A percentile compares a stretch with the other conserved stretches of the same genome.
Conservation (phyloP, 495 filamentous ascomycete species). For the Aspergillus bertholletiae region DNA sequence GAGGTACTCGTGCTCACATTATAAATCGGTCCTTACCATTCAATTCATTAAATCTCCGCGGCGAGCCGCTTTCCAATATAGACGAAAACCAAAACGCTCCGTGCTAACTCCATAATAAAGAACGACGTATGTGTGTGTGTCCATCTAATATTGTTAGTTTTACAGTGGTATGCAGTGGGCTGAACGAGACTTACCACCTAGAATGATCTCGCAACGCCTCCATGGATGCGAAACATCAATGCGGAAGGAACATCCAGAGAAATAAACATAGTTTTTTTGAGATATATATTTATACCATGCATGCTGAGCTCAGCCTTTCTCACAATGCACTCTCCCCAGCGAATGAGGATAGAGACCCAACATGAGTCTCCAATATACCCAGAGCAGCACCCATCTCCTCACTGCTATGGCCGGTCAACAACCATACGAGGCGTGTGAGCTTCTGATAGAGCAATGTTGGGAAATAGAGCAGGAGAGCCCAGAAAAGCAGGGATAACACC, state of each 20-base stretch:
- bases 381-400: conserved; percentile 28
- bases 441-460: conserved; percentile 38
- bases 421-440: conserved; percentile 33
- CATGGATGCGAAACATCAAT: not conserved
- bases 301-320: not conserved
- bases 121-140: not conserved
- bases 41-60: conserved; percentile 17
- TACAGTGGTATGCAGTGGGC: not conserved
- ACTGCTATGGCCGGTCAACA: conserved; percentile 38
- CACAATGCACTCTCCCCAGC: conserved; percentile 15
- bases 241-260: not conserved
- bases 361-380: conserved; percentile 28
- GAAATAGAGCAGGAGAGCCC: conserved; percentile 39
- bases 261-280: not conserved
- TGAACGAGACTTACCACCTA: not conserved
- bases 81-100: conserved; percentile 11
- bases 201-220: not conserved
- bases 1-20: conserved; percentile 13
- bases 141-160: not conserved
- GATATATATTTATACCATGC: conserved; percentile 2
- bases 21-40: conserved; percentile 10
- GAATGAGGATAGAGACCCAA: conserved; percentile 15
- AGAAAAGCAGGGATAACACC: conserved; percentile 31
- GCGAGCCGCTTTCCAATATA: conserved; percentile 7
- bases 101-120: conserved; percentile 10